These are phyloP conservation scores for Bombardia bombarda DNA, from an alignment of 495 filamentous ascomycete genomes.

Conservation along the genomic window DNA sequence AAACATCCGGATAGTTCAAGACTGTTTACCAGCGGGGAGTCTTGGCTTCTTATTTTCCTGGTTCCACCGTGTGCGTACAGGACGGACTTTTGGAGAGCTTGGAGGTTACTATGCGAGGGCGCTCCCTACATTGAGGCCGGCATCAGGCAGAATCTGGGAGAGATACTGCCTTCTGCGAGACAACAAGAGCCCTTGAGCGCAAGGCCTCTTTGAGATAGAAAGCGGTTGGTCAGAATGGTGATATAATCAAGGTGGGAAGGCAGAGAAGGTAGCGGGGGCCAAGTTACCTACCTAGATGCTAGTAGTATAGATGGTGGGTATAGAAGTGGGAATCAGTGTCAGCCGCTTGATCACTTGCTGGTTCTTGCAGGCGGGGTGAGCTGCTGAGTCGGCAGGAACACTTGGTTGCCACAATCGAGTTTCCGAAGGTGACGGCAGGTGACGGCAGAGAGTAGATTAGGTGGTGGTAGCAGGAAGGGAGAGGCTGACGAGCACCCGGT, in stretches of 20 bases:
- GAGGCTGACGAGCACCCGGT: too few species aligned
- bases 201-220: constrained; percentile 20
- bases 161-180: constrained; percentile 2
- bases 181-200: constrained; percentile 21
- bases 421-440: constrained; percentile 8
- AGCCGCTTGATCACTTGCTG: background rate
- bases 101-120: constrained; percentile 15
- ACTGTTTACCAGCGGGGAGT: too few species aligned
- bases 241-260: background rate
- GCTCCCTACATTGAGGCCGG: constrained; percentile 17
- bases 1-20: constrained; percentile 8
- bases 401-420: constrained; percentile 6
- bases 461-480: background rate
- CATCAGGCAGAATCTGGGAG: constrained; percentile 2
- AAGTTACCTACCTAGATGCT: too few species aligned
- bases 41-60: too few species aligned
- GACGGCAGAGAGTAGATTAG: constrained; percentile 13
- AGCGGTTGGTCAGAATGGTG: background rate
- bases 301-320: too few species aligned
- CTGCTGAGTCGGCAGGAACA: background rate
- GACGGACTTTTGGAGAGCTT: too few species aligned
- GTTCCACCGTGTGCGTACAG: too few species aligned
- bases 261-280: background rate
- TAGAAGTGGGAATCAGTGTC: background rate
- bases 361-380: background rate